Conservation (phyloP, 2,329 filamentous ascomycete species). For the Colletotrichum simmondsii region DNA sequence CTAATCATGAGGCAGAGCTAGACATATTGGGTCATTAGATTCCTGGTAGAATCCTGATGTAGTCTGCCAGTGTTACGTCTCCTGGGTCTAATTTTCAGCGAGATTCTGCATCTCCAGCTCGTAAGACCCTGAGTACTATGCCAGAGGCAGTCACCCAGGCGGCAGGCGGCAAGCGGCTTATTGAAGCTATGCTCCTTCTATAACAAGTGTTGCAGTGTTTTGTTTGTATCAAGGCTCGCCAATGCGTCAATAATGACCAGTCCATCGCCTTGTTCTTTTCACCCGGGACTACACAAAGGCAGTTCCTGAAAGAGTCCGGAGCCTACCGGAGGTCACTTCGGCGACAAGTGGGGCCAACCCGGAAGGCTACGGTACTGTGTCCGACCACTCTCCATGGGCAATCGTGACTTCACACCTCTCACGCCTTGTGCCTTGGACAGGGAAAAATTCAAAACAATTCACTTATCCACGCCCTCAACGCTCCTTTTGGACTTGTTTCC, state of each 20-base stretch:
- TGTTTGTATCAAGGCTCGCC: too few relatives aligned
- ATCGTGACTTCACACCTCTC: background rate
- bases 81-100: background rate
- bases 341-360: background rate
- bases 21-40: too few relatives aligned
- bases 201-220: too few relatives aligned
- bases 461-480: background rate
- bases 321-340: background rate
- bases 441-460: background rate
- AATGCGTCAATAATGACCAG: too few relatives aligned
- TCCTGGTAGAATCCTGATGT: too few relatives aligned
- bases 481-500: background rate
- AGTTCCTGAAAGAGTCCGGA: background rate
- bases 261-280: too few relatives aligned
- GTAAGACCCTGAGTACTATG: background rate
- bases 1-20: too few relatives aligned
- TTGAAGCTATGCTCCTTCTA: background rate
- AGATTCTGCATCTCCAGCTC: background rate
- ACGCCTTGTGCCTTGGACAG: too few relatives aligned
- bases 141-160: too few relatives aligned
- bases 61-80: too few relatives aligned
- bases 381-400: background rate
- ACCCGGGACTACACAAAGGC: background rate
- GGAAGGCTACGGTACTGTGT: background rate
- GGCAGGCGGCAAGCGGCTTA: background rate